A percentile compares a stretch with the other conserved stretches of the same genome.
phyloP scores from a whole-genome alignment of 176 grass and related monocot genomes.

The Zizania latifolia region DNA sequence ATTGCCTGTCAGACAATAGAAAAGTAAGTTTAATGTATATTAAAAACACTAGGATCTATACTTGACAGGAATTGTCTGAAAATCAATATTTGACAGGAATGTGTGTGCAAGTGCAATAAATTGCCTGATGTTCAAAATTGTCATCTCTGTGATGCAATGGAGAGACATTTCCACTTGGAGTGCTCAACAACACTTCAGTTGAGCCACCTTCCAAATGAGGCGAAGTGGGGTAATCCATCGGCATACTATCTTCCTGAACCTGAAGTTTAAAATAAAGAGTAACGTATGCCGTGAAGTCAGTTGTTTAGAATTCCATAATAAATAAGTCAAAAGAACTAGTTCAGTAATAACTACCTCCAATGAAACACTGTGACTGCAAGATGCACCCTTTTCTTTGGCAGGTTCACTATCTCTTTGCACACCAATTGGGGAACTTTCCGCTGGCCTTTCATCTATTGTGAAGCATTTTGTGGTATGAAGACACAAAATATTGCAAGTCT shows the following conservation, averaged over 20 bases:
- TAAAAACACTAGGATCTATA: slow-evolving; percentile 4
- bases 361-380: neutral
- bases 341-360: slow-evolving; percentile 31
- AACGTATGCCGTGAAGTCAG: neutral
- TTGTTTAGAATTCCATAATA: slow-evolving; percentile 18
- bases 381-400: slow-evolving; percentile 25
- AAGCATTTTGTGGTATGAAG: no score
- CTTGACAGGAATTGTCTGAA: slow-evolving; percentile 17
- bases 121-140: slow-evolving; percentile 30
- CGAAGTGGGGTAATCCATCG: slow-evolving; percentile 10
- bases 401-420: slow-evolving; percentile 2
- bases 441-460: slow-evolving; percentile 14
- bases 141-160: slow-evolving; percentile 26
- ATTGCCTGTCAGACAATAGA: slow-evolving; percentile 26
- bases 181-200: no score
- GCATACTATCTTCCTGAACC: slow-evolving; percentile 43
- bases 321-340: slow-evolving; percentile 19
- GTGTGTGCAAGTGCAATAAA: slow-evolving; percentile 12
- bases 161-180: slow-evolving; percentile 3
- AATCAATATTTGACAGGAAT: slow-evolving; percentile 17
- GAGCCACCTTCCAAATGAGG: no score
- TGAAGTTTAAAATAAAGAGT: slow-evolving; percentile 22
- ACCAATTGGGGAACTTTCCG: slow-evolving; percentile 7
- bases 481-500: slow-evolving; percentile 6
- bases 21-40: slow-evolving; percentile 23